Evolutionary conservation across 2,329 filamentous ascomycete genomes (phyloP).

Genomic region (Cordyceps javanica): DNA sequence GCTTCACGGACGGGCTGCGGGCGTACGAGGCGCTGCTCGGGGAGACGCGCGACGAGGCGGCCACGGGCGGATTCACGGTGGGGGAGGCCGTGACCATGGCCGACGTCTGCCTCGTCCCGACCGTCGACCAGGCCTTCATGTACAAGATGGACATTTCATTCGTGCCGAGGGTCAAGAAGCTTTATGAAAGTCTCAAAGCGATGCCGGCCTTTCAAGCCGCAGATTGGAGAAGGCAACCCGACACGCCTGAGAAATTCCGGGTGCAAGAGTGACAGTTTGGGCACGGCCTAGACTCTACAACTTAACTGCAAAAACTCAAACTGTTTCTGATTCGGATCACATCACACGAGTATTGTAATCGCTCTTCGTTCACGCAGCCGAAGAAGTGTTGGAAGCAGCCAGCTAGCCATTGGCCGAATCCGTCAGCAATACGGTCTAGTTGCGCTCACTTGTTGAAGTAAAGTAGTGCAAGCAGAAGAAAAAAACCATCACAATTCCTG

Average conservation of each 20-base stretch:
- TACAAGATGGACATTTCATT: slow-evolving; percentile 5
- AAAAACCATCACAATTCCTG: too few species aligned
- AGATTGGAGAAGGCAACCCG: slow-evolving; percentile 15
- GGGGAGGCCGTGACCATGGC: slow-evolving; percentile 6
- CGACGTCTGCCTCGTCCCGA: slow-evolving; percentile 3
- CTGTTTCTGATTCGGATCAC: too few species aligned
- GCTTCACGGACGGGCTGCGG: background rate
- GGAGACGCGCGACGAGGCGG: background rate
- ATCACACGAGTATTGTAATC: too few species aligned
- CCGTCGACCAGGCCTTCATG: slow-evolving; percentile 8
- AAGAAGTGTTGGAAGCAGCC: too few species aligned
- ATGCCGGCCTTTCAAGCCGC: slow-evolving; percentile 9
- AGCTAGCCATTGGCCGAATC: too few species aligned
- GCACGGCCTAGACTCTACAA: background rate
- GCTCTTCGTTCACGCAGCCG: too few species aligned
- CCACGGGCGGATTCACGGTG: slow-evolving; percentile 3
- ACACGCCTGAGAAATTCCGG: background rate
- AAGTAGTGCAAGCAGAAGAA: too few species aligned
- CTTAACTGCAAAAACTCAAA: too few species aligned
- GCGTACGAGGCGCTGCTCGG: slow-evolving; percentile 7
- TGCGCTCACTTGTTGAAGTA: too few species aligned
- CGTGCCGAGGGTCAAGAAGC: background rate
- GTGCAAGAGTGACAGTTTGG: background rate
- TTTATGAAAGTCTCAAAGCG: slow-evolving; percentile 4
- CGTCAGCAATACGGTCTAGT: too few species aligned